A percentile compares a stretch with the other conserved stretches of the same genome.
Evolutionary conservation across 495 filamentous ascomycete species (phyloP).

Genomic region (Penicillium arizonense): DNA sequence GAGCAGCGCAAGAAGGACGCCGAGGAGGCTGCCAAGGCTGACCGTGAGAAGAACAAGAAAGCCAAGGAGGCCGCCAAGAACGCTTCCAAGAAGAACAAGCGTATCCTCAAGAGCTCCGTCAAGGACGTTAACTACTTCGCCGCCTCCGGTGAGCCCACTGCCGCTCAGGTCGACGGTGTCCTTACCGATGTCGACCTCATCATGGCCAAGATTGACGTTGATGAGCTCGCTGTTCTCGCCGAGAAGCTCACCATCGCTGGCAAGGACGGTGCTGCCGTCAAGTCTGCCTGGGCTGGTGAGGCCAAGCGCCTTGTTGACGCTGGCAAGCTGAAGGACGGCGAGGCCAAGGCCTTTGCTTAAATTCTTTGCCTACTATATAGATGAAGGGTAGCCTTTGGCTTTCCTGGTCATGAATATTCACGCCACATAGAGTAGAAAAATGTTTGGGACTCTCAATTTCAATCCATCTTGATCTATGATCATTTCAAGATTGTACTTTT

Average conservation of each 20-base stretch:
- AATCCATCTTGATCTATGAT: not conserved
- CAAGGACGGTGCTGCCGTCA: slow-evolving; percentile 57
- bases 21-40: slow-evolving; percentile 80
- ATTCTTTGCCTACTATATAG: slow-evolving; percentile 4
- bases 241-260: slow-evolving; percentile 63
- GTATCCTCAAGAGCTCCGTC: slow-evolving; percentile 83
- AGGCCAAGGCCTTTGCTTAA: slow-evolving; percentile 56
- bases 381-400: not conserved
- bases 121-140: slow-evolving; percentile 93
- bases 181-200: slow-evolving; percentile 87
- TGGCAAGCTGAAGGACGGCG: slow-evolving; percentile 81
- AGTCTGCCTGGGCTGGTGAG: slow-evolving; percentile 67
- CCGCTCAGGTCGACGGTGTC: slow-evolving; percentile 74
- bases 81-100: slow-evolving; percentile 99
- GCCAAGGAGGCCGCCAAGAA: slow-evolving; percentile 97
- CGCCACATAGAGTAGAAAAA: slow-evolving; percentile 12
- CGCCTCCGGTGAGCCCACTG: slow-evolving; percentile 60
- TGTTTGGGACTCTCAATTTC: not conserved
- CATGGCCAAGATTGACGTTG: slow-evolving; percentile 82
- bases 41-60: slow-evolving; percentile 86
- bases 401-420: slow-evolving; percentile 9
- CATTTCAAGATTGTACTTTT: too few species aligned
- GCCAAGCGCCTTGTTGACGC: slow-evolving; percentile 68
- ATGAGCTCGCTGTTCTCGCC: slow-evolving; percentile 80
- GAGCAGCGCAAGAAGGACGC: slow-evolving; percentile 74